Evolutionary conservation across 768 basidiomycete genomes (phyloP), one percentile per base, ranked within the genome.

Genomic region (Termitomyces sp.): DNA sequence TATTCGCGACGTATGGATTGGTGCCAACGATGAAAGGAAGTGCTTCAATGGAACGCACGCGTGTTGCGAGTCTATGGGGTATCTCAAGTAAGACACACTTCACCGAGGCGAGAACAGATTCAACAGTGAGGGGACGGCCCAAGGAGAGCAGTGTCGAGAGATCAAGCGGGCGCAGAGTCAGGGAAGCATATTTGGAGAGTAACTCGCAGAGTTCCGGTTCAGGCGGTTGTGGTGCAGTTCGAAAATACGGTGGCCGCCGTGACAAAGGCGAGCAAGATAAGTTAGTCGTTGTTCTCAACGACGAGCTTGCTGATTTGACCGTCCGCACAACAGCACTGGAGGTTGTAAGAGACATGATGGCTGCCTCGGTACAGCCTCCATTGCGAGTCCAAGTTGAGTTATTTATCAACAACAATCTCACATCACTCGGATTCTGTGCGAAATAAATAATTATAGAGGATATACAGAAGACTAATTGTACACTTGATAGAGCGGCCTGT

Each of bases 11-110:
- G 71, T 89, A 91, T 15, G 92, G 92, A 69, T 94, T 94, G 54
- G 89, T 92, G 22, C 91, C 93, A 51, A 93, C 93, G 41, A 94
- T 94, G 73, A 89, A 94, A 0, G 92, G 92, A 34, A 94, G 79
- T 0, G 79, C 73, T 67, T 93, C 90, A 52, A 94, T 76, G 22
- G 85, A 86, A 34, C 82, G 82, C 46, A 91, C 86, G 13, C 91
- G 85, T 58, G 81, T 83, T 1, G 89, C 90, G 34, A 94, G 79
- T 54, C 91, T 78, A 20, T 86, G 79, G 22, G 93, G 92, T 16
- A 93, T 84, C 70, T 93, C 91, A 2, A 84, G 79, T 15, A 90
- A 78, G 0, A 84, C 85, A 70, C 88, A 91, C 4, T 80, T 77
- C 4, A 87, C 89, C n/a, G 91, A 93, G 20, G 81, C 78, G 4